Conservation (phyloP, 139 green algal species). For the Micractinium sp. region DNA sequence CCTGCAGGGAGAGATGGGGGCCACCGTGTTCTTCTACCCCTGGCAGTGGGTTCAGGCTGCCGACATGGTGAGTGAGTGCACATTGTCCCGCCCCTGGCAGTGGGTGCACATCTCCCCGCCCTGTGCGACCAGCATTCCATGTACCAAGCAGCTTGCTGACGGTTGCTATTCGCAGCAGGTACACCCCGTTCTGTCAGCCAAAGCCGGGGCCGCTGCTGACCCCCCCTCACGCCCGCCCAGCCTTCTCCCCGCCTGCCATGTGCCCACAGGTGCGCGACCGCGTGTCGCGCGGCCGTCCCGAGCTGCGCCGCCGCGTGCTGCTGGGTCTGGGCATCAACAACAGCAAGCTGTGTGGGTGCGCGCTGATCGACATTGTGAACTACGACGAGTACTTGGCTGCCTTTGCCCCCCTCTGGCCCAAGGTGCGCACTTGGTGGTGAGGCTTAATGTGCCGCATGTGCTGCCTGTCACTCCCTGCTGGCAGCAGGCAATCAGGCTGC, state of each 20-base stretch:
- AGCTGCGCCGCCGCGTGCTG: neutral
- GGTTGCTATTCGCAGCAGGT: no score
- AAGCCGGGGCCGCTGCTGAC: neutral
- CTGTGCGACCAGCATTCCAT: neutral
- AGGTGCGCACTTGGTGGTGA: neutral
- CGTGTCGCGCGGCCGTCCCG: neutral
- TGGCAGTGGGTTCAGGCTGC: neutral
- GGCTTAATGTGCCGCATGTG: no score
- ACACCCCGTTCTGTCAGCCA: no score
- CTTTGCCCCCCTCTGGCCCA: constrained; percentile 16
- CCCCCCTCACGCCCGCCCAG: neutral
- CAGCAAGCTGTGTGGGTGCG: constrained; percentile 32
- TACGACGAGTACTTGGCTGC: constrained; percentile 22
- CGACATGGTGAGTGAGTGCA: neutral
- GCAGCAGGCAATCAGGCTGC: no score
- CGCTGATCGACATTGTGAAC: constrained; percentile 17
- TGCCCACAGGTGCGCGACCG: constrained; percentile 17
- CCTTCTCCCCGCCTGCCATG: neutral
- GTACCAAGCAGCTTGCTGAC: no score
- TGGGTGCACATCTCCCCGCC: neutral
- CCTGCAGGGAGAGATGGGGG: constrained; percentile 28
- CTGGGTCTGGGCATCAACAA: constrained; percentile 37
- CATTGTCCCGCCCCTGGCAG: no score
- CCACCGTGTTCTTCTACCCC: constrained; percentile 31
- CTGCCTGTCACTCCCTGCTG: no score